phyloP scores from a whole-genome alignment of 495 filamentous ascomycete species.

The Hypomontagnella submonticulosa region DNA sequence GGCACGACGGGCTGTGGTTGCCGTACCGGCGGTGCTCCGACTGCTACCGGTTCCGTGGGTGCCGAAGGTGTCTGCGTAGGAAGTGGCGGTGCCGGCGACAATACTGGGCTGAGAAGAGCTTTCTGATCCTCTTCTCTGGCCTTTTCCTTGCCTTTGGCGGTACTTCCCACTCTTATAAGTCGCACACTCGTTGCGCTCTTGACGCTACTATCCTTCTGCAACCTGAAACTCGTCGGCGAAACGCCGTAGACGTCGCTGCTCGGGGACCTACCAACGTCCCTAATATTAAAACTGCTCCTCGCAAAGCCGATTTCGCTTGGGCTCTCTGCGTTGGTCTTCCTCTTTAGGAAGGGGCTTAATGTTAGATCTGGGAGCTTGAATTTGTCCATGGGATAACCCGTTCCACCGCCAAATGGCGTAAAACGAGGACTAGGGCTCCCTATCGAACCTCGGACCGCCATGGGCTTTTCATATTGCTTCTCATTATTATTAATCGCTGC shows the following conservation, averaged over 20 bases:
- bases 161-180: slow-evolving; percentile 44
- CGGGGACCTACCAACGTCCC: background rate
- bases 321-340: slow-evolving; percentile 32
- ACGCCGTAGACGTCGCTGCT: slow-evolving; percentile 29
- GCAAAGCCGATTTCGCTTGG: slow-evolving; percentile 32
- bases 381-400: slow-evolving; percentile 38
- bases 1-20: slow-evolving; percentile 4
- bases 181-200: slow-evolving; percentile 45
- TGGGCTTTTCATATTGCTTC: slow-evolving; percentile 22
- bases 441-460: slow-evolving; percentile 37
- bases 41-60: background rate
- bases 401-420: slow-evolving; percentile 38
- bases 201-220: slow-evolving; percentile 41
- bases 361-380: slow-evolving; percentile 42
- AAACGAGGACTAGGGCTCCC: slow-evolving; percentile 38
- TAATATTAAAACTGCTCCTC: slow-evolving; percentile 22
- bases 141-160: slow-evolving; percentile 30
- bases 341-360: slow-evolving; percentile 28
- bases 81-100: slow-evolving; percentile 12
- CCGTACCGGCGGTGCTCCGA: background rate
- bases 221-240: slow-evolving; percentile 33
- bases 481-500: slow-evolving; percentile 18
- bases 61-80: slow-evolving; percentile 3
- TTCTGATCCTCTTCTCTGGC: slow-evolving; percentile 25
- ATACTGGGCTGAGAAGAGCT: slow-evolving; percentile 24